Evolutionary conservation across 768 basidiomycete species (phyloP), one percentile per base, ranked within the genome.

Genomic region (Russula abietina): DNA sequence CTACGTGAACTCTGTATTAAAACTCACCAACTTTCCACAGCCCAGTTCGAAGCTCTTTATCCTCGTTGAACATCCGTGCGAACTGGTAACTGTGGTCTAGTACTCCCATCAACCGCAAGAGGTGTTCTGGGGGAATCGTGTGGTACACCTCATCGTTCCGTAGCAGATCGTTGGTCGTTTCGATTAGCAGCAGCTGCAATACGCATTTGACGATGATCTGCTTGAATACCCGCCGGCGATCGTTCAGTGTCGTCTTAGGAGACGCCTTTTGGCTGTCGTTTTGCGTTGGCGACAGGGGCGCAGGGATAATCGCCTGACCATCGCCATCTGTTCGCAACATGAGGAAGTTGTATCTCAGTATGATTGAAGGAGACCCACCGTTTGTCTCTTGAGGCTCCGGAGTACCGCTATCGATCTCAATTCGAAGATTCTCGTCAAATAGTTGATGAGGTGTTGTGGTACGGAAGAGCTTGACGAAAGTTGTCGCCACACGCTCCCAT

Each of bases 141-240:
- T 79, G 81, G 76, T 98, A 98, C 51, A 99, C 91, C 45, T 89
- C 85, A 62, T 92, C 81, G 70, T 96, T 98, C 63, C 93, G 90
- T 36, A 99, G 81, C 26, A 99, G 79, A 68, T 98, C 97, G 70
- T 93, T 94, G 3, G 95, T 96, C 8, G 92, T 98, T 76, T 99
- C 97, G 66, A 99, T 98, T 41, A 99, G 81, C 58, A 98, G 80
- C 24, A 99, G 77, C 70, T 99, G 97, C 33, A 99, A 82, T 24
- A 99, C 97, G 73, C 97, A 99, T 88, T 98, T 98, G 67, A 98
- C 94, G 65, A 99, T 98, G 75, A 99, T 98, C 73, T 98, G 97
- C 72, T 93, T 91, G 85, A 99, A 99, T 59, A 91, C 84, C 48
- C 87, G 83, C 50, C 91, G 85, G 58, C 94, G 87, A 67, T 89